These are phyloP conservation scores for Lecanicillium sp. DNA, from an alignment of 2,329 filamentous ascomycete species.

Conservation along the genomic window DNA sequence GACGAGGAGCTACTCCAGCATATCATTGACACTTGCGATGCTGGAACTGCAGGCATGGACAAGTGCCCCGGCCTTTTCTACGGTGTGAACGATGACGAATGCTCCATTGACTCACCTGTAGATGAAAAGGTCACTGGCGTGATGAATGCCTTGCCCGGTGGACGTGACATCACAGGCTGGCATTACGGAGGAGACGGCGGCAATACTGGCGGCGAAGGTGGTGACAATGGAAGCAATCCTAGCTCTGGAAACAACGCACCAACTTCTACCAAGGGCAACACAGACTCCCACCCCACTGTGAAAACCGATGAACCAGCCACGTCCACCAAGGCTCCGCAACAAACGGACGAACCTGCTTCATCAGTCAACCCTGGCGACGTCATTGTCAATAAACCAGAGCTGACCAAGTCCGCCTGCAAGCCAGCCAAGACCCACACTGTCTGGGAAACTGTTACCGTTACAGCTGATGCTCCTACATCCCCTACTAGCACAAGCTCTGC, in stretches of 20 bases:
- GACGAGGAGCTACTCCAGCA: slow-evolving; percentile 54
- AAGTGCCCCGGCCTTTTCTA: slow-evolving; percentile 50
- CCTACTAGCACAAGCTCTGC: slow-evolving; percentile 10
- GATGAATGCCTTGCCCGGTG: slow-evolving; percentile 43
- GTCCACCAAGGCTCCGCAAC: slow-evolving; percentile 1
- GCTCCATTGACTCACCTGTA: slow-evolving; percentile 40
- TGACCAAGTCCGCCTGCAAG: slow-evolving; percentile 13
- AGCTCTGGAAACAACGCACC: not conserved
- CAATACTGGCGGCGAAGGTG: no score
- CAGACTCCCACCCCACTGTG: no score
- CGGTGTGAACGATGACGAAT: slow-evolving; percentile 42
- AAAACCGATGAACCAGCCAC: not conserved
- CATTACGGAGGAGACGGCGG: slow-evolving; percentile 24
- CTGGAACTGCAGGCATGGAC: slow-evolving; percentile 51
- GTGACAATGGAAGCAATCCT: no score
- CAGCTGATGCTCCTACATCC: slow-evolving; percentile 15
- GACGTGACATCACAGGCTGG: slow-evolving; percentile 47
- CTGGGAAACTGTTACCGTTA: slow-evolving; percentile 39
- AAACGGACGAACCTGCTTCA: not conserved
- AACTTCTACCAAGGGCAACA: not conserved
- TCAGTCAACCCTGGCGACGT: slow-evolving; percentile 2
- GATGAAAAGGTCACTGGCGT: slow-evolving; percentile 35
- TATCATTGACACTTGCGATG: slow-evolving; percentile 59
- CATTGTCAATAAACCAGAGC: slow-evolving; percentile 13
- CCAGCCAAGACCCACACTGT: slow-evolving; percentile 27